Conservation (phyloP, 306 rosid genomes). For the Oemleria cerasiformis region DNA sequence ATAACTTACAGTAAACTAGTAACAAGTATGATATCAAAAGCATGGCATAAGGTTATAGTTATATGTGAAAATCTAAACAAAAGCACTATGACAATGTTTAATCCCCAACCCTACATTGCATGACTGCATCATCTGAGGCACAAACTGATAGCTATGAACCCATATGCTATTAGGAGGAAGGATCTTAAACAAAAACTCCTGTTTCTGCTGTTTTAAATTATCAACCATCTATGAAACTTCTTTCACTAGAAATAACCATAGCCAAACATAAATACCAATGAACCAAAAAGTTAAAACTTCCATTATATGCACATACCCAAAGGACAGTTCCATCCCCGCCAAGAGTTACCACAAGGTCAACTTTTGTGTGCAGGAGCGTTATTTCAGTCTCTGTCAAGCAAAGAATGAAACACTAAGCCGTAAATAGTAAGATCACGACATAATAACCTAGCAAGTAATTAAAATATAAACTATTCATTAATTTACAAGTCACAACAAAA, state of each 20-base stretch:
- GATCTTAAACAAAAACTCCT: neutral
- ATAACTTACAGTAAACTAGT: no score
- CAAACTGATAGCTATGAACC: no score
- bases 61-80: neutral
- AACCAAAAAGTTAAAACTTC: neutral
- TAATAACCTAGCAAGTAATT: neutral
- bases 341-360: constrained; percentile 91
- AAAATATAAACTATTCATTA: neutral
- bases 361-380: constrained; percentile 62
- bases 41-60: no score
- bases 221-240: neutral
- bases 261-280: neutral
- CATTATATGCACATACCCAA: constrained; percentile 60
- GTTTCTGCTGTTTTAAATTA: neutral
- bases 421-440: constrained; percentile 16
- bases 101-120: neutral
- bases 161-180: neutral
- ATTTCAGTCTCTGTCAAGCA: constrained; percentile 62
- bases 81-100: neutral
- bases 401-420: constrained; percentile 16
- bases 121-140: neutral
- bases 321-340: constrained; percentile 99
- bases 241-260: neutral
- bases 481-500: neutral
- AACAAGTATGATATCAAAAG: no score